Conservation (phyloP, 176 grass and related monocot species). For the Oryza longistaminata region DNA sequence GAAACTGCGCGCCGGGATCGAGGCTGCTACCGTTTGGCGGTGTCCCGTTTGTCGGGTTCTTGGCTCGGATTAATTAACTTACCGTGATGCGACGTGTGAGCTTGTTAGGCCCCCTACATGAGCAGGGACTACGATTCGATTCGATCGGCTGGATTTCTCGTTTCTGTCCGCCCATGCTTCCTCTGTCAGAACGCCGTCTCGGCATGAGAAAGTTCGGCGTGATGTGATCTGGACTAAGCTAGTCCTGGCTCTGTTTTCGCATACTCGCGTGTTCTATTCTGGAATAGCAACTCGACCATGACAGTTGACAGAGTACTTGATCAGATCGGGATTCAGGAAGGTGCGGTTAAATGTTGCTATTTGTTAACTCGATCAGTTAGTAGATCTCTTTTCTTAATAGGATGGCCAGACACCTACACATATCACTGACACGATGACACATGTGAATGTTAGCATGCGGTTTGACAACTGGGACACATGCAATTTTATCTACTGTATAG, state of each 20-base stretch:
- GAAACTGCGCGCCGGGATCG: not conserved
- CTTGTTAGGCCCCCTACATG: not conserved
- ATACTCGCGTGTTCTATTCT: not conserved
- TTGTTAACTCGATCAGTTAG: not conserved
- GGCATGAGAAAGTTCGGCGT: not conserved
- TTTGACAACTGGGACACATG: not conserved
- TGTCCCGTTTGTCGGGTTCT: constrained; percentile 9
- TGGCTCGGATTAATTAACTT: not conserved
- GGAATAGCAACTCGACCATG: not conserved
- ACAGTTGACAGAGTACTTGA: not conserved
- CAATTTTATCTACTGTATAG: not conserved
- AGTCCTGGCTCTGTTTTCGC: not conserved
- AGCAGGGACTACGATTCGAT: not conserved
- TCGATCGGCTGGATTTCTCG: not conserved
- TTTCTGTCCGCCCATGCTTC: not conserved
- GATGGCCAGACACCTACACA: not conserved
- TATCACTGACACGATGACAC: not conserved
- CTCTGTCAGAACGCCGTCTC: not conserved
- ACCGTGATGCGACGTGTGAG: not conserved
- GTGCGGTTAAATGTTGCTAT: not conserved
- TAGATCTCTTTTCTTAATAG: not conserved
- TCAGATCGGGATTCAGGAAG: not conserved
- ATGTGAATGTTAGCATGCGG: not conserved
- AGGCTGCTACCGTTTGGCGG: not conserved
- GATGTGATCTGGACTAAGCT: not conserved